These are phyloP conservation scores for Globisporangium spiculum DNA, from an alignment of 352 stramenopile species.

Conservation along the genomic window DNA sequence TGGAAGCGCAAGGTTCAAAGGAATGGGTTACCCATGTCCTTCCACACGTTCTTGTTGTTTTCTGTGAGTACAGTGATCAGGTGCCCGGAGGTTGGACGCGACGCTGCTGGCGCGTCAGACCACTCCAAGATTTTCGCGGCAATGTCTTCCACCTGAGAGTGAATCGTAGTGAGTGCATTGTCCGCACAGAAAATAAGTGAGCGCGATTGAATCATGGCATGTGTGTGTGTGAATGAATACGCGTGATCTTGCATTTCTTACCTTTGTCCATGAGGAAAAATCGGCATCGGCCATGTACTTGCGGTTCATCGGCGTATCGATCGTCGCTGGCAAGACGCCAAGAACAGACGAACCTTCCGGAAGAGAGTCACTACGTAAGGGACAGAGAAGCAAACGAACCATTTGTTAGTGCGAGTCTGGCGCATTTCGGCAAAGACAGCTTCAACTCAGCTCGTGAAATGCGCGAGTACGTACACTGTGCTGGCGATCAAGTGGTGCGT, in stretches of 20 bases:
- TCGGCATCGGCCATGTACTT: conserved; percentile 86
- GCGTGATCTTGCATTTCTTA: conserved; percentile 16
- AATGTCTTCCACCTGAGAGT: conserved; percentile 56
- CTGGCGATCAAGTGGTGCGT: conserved; percentile 88
- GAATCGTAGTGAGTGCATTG: not conserved
- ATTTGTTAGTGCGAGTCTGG: not conserved
- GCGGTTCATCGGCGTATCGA: conserved; percentile 89
- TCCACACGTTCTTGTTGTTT: conserved; percentile 59
- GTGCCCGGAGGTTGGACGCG: conserved; percentile 59
- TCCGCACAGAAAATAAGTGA: not conserved
- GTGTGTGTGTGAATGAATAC: not conserved
- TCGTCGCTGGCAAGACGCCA: conserved; percentile 73
- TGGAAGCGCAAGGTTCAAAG: conserved; percentile 22
- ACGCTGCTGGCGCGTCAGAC: conserved; percentile 33
- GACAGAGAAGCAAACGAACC: not conserved
- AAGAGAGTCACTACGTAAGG: conserved; percentile 40
- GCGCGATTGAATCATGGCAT: not conserved
- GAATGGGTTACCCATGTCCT: conserved; percentile 70
- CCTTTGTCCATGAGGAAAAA: conserved; percentile 80
- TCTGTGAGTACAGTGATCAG: conserved; percentile 66
- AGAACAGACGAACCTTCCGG: conserved; percentile 49
- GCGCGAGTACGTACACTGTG: conserved; percentile 48
- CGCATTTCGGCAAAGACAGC: not conserved
- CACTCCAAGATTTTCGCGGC: conserved; percentile 76
- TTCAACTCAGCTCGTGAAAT: too few species aligned